A percentile compares a stretch with the other conserved stretches of the same genome.
Evolutionary conservation across 2,329 filamentous ascomycete genomes (phyloP).

Genomic region (Daldinia sp.): DNA sequence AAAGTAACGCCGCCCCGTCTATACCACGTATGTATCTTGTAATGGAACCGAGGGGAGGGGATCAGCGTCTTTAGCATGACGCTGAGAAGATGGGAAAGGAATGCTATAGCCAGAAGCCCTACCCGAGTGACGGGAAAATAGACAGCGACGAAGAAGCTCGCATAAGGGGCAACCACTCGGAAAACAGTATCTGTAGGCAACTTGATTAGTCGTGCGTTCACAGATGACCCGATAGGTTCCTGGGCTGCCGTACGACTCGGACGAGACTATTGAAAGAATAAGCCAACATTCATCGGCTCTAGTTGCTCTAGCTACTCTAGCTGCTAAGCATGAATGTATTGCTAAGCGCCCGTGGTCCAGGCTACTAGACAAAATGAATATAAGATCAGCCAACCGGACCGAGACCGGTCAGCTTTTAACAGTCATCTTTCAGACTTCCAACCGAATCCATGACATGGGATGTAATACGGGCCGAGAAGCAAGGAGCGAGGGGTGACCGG

Average conservation of each 20-base stretch:
- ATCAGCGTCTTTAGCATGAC: neutral
- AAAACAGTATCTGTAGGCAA: neutral
- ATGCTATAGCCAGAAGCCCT: conserved; percentile 2
- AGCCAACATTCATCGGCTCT: neutral
- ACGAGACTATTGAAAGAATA: conserved; percentile 3
- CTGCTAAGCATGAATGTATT: neutral
- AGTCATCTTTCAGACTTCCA: neutral
- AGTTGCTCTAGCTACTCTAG: neutral
- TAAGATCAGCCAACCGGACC: conserved; percentile 19
- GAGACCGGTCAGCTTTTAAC: conserved; percentile 7
- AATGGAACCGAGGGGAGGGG: neutral
- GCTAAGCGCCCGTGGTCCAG: conserved; percentile 6
- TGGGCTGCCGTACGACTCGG: neutral
- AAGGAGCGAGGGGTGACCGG: conserved; percentile 4
- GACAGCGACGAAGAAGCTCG: neutral
- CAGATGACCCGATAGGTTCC: conserved; percentile 6
- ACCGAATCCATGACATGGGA: conserved; percentile 12
- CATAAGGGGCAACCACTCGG: conserved; percentile 4
- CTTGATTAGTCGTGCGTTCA: neutral
- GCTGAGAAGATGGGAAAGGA: neutral
- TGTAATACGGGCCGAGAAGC: conserved; percentile 23
- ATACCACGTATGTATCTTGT: neutral
- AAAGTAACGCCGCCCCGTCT: neutral
- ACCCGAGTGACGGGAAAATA: neutral
- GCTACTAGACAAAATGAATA: conserved; percentile 10